Evolutionary conservation across 2,329 filamentous ascomycete species (phyloP).

Genomic region (Juglanconis oblonga): DNA sequence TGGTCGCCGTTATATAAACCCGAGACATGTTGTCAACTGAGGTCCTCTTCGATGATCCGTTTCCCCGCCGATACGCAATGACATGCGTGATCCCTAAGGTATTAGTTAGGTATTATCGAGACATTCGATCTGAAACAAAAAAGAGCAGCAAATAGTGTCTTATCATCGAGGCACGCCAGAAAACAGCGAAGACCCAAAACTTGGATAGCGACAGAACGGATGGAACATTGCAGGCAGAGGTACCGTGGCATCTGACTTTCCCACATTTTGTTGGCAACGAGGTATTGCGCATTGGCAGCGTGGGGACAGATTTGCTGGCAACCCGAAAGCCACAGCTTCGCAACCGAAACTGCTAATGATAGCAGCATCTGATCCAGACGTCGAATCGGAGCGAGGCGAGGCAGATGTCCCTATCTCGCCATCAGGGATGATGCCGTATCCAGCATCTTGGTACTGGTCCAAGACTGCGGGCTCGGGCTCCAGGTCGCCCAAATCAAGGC

Average conservation of each 20-base stretch:
- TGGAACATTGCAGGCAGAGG: too few species aligned
- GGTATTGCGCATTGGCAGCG: too few species aligned
- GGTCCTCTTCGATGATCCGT: not conserved
- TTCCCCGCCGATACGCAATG: not conserved
- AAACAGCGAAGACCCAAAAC: too few species aligned
- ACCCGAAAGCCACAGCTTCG: not conserved
- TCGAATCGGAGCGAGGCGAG: not conserved
- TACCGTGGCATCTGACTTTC: too few species aligned
- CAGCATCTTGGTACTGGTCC: not conserved
- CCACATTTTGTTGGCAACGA: too few species aligned
- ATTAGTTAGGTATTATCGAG: too few species aligned
- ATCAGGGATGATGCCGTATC: not conserved
- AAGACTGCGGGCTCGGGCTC: not conserved
- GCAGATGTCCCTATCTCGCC: not conserved
- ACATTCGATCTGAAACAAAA: too few species aligned
- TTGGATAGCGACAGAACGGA: too few species aligned
- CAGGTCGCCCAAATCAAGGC: not conserved
- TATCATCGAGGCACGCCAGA: too few species aligned
- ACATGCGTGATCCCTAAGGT: not conserved
- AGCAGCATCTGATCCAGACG: not conserved
- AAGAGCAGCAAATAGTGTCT: too few species aligned
- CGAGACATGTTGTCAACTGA: not conserved
- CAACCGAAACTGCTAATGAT: not conserved
- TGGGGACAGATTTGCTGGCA: too few species aligned
- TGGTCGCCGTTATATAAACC: conserved; percentile 5